These are phyloP conservation scores for Smallanthus sonchifolius DNA, from an alignment of 129 eudicot species.

Conservation along the genomic window DNA sequence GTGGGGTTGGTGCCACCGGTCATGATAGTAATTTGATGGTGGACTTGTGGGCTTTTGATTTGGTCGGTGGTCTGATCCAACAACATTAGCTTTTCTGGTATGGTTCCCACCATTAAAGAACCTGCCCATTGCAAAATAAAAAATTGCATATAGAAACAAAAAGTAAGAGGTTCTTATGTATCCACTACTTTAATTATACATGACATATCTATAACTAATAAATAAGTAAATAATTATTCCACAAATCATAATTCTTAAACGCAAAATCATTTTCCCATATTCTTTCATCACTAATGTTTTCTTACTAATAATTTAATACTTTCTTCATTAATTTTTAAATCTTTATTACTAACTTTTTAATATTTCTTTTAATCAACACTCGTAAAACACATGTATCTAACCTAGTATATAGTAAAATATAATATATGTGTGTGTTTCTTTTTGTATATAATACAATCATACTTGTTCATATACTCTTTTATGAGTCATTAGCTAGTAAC, in stretches of 20 bases:
- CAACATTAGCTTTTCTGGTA: conserved; percentile 53
- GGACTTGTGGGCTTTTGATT: conserved; percentile 29
- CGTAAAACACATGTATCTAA: no score
- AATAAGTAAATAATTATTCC: no score
- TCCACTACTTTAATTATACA: not conserved
- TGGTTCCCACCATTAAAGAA: conserved; percentile 35
- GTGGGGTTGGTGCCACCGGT: conserved; percentile 30
- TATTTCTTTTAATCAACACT: no score
- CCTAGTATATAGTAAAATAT: no score
- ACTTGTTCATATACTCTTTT: not conserved
- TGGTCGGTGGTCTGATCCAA: conserved; percentile 38
- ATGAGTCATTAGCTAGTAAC: not conserved
- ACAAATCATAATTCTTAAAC: no score
- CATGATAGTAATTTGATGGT: conserved; percentile 59
- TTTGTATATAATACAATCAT: not conserved
- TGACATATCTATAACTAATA: no score
- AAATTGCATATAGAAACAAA: not conserved
- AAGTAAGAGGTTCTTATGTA: conserved; percentile 14
- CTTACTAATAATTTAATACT: no score
- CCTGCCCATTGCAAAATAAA: conserved; percentile 30
- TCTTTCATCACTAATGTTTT: no score
- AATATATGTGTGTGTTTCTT: no score
- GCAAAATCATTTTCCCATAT: no score
- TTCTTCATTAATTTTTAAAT: no score
- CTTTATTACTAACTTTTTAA: no score